These are phyloP conservation scores for Trifolium dubium DNA, from an alignment of 306 rosid species.

Conservation along the genomic window DNA sequence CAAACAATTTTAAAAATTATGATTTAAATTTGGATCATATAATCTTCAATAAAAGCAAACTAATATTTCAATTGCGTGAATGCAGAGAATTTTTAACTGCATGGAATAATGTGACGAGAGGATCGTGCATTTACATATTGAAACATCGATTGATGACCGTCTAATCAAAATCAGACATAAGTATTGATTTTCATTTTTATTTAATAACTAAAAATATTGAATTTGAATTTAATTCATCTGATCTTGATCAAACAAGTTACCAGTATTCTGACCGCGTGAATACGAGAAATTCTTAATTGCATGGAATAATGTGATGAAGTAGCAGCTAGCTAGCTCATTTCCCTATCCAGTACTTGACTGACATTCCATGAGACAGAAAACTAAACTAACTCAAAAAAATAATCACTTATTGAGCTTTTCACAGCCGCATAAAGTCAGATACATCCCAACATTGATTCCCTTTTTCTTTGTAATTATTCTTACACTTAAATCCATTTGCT, in stretches of 20 bases:
- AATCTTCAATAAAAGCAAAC: neutral
- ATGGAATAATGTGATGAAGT: conserved; percentile 59
- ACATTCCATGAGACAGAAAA: conserved; percentile 69
- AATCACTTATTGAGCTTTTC: conserved; percentile 57
- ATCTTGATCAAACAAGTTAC: neutral
- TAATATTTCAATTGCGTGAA: neutral
- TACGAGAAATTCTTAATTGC: conserved; percentile 30
- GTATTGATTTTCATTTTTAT: neutral
- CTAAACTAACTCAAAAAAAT: conserved; percentile 51
- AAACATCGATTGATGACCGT: neutral
- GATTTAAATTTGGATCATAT: neutral
- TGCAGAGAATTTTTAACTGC: neutral
- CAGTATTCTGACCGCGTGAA: neutral
- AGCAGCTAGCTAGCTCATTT: conserved; percentile 47
- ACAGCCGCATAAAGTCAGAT: conserved; percentile 75
- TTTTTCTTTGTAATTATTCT: conserved; percentile 75
- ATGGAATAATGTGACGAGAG: neutral
- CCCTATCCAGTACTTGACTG: conserved; percentile 67
- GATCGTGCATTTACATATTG: neutral
- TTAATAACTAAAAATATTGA: neutral
- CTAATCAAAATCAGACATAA: neutral
- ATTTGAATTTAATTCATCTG: neutral
- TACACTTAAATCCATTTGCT: conserved; percentile 44
- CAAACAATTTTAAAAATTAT: neutral
- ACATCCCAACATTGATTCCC: conserved; percentile 97